Conservation (phyloP, 1,284 basidiomycete genomes). For the Microbotryomycetes sp. region DNA sequence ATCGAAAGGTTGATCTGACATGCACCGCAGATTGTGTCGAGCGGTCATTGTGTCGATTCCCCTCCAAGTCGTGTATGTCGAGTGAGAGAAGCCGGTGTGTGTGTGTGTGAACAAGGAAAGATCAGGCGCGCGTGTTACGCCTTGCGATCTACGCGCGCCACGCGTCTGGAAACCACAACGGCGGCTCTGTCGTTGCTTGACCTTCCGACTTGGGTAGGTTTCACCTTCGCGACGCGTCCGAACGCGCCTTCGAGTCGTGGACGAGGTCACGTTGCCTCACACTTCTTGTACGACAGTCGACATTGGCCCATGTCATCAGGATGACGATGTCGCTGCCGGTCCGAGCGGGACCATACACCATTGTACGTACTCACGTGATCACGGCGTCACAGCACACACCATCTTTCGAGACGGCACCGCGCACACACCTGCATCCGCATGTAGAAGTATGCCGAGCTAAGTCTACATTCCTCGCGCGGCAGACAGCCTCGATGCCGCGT, state of each 20-base stretch:
- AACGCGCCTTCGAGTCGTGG: neutral
- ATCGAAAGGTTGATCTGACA: too few relatives aligned
- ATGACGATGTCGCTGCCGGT: neutral
- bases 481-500: neutral
- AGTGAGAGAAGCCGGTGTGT: neutral
- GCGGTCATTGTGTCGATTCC: too few relatives aligned
- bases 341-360: neutral
- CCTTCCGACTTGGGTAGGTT: neutral
- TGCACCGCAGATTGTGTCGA: too few relatives aligned
- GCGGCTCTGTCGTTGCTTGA: neutral
- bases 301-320: too few relatives aligned
- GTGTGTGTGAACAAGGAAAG: neutral
- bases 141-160: neutral
- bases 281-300: neutral
- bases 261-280: neutral
- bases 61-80: too few relatives aligned
- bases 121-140: neutral
- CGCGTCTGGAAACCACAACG: neutral
- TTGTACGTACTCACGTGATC: neutral
- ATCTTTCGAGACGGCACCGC: too few relatives aligned
- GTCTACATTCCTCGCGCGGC: too few relatives aligned
- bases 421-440: too few relatives aligned
- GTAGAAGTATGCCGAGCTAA: too few relatives aligned
- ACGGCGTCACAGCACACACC: too few relatives aligned
- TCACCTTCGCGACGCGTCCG: neutral